These are phyloP conservation scores for Cantharellus anzutake DNA, from an alignment of 768 basidiomycete genomes.

Conservation along the genomic window DNA sequence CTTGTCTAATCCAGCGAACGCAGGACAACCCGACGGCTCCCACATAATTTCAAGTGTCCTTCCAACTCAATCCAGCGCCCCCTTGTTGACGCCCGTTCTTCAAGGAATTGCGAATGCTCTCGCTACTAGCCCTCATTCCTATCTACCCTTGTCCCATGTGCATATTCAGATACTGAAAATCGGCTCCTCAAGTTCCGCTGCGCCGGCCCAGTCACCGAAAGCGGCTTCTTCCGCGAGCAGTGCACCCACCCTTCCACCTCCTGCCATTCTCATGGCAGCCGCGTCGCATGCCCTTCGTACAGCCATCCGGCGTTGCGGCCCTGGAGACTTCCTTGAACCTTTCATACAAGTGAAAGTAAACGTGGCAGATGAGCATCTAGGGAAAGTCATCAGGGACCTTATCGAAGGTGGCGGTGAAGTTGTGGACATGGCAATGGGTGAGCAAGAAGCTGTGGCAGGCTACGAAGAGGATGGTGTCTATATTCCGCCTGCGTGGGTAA, in stretches of 20 bases:
- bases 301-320: constrained; percentile 38
- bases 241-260: constrained; percentile 12
- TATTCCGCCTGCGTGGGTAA: constrained; percentile 54
- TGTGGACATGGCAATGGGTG: constrained; percentile 34
- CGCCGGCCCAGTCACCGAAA: no score
- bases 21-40: constrained; percentile 24
- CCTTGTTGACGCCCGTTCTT: constrained; percentile 26
- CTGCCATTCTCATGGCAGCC: constrained; percentile 46
- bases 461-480: constrained; percentile 50
- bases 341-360: constrained; percentile 51
- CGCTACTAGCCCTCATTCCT: constrained; percentile 62
- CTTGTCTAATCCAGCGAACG: constrained; percentile 22
- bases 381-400: constrained; percentile 68
- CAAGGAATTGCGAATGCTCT: constrained; percentile 53
- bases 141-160: constrained; percentile 46
- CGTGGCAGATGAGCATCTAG: constrained; percentile 45
- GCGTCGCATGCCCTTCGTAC: constrained; percentile 37
- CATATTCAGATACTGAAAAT: constrained; percentile 29
- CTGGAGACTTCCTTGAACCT: constrained; percentile 64
- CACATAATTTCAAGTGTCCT: no score
- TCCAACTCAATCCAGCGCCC: neutral
- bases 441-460: constrained; percentile 20
- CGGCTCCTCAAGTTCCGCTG: constrained; percentile 1
- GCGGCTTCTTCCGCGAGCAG: no score
- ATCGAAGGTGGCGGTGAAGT: constrained; percentile 71